Base-by-base conservation (phyloP, 805 yeast species). In the Yarrowia sp. region DNA sequence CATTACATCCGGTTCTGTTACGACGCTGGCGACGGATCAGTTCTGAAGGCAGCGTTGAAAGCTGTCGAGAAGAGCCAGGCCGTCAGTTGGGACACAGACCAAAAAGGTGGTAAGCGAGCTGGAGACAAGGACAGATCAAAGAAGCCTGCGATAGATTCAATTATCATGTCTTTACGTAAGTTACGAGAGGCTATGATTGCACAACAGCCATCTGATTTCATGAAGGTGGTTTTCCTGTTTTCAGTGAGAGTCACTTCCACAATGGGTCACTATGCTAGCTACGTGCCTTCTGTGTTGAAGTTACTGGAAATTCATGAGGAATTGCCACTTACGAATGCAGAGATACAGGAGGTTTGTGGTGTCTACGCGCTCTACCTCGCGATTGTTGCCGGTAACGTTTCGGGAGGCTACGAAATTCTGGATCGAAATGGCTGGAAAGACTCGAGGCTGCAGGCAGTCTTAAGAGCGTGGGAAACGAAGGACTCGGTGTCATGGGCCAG, bases 181-280 rank as follows among this genome's bases (percentile, higher is more conserved):
- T 74, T 86, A 17, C 71, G 90, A 48, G 89, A 86, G 69, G 82
- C 87, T 9, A 70, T 85, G 35, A 71, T 86, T 19, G 70, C 75
- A n/a, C 64, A 71, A 4, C 67, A 69, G 16, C 75, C 80, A 0
- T 76, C 75, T 51, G 72, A 72, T 32, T 82, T 83, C 64, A 70
- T 80, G 10, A 77, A 75, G 54, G 71, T 73, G n/a, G 86, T 85
- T 22, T 81, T 78, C 65, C 67, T 84, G 30, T 78, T 77, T 38
- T 82, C 87, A 0, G 77, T 81, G 9, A 70, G 84, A 35, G 75
- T 82, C 22, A 74, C 84, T 0, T 76, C 82, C 0, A 73, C 77
- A 3, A 69, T 77, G 4, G 84, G 83, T 9, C 82, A 82, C 66
- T 80, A 81, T 69, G 83, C 83, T 66, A 78, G 87, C 1, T 85